Evolutionary conservation across 2,329 filamentous ascomycete species (phyloP).

Genomic region (Fusarium chuoi): DNA sequence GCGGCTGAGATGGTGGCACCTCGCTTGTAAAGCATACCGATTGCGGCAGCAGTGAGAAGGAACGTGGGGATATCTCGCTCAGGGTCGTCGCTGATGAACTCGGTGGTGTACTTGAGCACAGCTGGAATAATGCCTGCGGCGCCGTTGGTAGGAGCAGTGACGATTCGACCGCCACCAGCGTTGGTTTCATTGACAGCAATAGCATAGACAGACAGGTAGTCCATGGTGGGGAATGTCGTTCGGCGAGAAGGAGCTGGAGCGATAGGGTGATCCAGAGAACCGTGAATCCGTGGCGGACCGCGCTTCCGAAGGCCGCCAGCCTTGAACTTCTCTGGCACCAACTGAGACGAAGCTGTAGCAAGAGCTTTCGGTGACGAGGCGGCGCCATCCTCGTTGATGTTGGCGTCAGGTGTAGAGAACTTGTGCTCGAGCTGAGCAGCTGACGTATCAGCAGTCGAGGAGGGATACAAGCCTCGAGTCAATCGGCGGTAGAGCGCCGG

Average conservation of each 20-base stretch:
- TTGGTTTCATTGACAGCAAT: constrained; percentile 66
- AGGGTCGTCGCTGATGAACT: constrained; percentile 61
- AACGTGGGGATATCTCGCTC: constrained; percentile 62
- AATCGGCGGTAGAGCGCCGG: constrained; percentile 57
- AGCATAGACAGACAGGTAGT: constrained; percentile 61
- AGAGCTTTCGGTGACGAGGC: constrained; percentile 6
- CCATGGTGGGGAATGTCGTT: constrained; percentile 61
- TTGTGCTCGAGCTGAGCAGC: constrained; percentile 24
- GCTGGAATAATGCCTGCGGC: constrained; percentile 63
- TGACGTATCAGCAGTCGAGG: constrained; percentile 27
- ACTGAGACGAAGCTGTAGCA: background rate
- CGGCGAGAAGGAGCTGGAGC: constrained; percentile 57
- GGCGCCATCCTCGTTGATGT: constrained; percentile 11
- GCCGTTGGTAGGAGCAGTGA: constrained; percentile 63
- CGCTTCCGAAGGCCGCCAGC: constrained; percentile 31
- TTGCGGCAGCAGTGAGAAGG: constrained; percentile 59
- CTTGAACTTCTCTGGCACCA: constrained; percentile 8
- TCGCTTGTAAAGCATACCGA: constrained; percentile 65
- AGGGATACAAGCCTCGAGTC: constrained; percentile 58
- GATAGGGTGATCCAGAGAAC: constrained; percentile 58
- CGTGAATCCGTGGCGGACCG: constrained; percentile 55
- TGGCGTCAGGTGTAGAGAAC: constrained; percentile 7
- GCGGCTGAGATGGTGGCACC: constrained; percentile 63
- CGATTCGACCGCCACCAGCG: constrained; percentile 60
- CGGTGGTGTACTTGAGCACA: constrained; percentile 61